These are phyloP conservation scores for Phytopythium litorale DNA, from an alignment of 352 stramenopile genomes.

Conservation along the genomic window DNA sequence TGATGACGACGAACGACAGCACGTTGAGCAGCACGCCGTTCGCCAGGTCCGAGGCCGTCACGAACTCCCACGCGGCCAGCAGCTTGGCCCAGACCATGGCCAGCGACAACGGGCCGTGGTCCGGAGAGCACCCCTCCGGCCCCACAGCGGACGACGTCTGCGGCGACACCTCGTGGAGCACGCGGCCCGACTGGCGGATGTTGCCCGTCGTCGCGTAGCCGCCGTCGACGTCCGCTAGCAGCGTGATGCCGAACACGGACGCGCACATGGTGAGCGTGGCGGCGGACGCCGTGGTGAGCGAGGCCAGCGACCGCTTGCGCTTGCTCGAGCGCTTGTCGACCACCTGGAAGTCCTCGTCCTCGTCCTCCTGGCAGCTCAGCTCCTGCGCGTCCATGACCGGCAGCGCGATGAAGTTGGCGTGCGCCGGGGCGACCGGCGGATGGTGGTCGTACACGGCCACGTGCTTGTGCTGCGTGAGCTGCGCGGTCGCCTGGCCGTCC, in stretches of 20 bases:
- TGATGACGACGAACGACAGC: slow-evolving; percentile 63
- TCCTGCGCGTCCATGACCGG: background rate
- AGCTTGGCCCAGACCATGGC: slow-evolving; percentile 32
- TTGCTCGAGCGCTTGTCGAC: slow-evolving; percentile 18
- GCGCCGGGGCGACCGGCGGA: background rate
- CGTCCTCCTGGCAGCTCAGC: slow-evolving; percentile 18
- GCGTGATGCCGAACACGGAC: slow-evolving; percentile 75
- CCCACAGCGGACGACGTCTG: slow-evolving; percentile 22
- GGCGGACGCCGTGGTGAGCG: slow-evolving; percentile 41
- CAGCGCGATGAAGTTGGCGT: slow-evolving; percentile 7
- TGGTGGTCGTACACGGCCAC: slow-evolving; percentile 18
- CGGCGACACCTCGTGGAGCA: slow-evolving; percentile 52
- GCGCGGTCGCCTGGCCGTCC: slow-evolving; percentile 10
- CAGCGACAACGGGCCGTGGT: slow-evolving; percentile 18
- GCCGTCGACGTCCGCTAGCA: slow-evolving; percentile 57
- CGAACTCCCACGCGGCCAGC: slow-evolving; percentile 38
- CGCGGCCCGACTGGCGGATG: slow-evolving; percentile 49
- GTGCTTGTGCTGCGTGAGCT: slow-evolving; percentile 14
- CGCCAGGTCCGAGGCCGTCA: slow-evolving; percentile 58
- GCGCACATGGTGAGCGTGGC: slow-evolving; percentile 63
- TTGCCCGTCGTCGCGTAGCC: slow-evolving; percentile 25
- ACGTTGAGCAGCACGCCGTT: slow-evolving; percentile 70
- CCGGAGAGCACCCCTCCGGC: slow-evolving; percentile 21
- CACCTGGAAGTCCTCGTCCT: slow-evolving; percentile 13
- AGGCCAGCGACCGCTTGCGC: slow-evolving; percentile 28